Evolutionary conservation across 257 asterid species (phyloP), one percentile per base, ranked within the genome.

Genomic region (Capsicum baccatum): DNA sequence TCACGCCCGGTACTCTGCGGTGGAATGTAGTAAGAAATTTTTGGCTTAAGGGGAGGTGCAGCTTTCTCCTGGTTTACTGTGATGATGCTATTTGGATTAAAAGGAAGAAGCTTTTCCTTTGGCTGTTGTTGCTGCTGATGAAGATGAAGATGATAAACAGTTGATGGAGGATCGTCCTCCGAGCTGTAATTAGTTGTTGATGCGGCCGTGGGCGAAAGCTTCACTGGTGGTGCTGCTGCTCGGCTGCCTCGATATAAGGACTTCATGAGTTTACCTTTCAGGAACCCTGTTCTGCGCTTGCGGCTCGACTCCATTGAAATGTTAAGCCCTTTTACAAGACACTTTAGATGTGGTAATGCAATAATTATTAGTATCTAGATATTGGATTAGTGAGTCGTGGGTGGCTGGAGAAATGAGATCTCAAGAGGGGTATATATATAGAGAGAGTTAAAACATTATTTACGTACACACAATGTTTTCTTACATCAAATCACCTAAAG

Each of bases 211-310:
- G 33, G 33, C 33, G 2, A 26, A 1, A 89, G 83, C 85, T 84
- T 85, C 82, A 50, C 83, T 85, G 88, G 86, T 81, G 88, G 66
- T 56, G 85, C 85, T 66, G 78, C 0, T 16, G 21, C 19, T 66
- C 11, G 10, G 89, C n/a, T 88, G 89, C 44, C 88, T 6, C 88
- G 89, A 60, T 87, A 82, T 73, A 94, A 67, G 7, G 95, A 85
- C 90, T 79, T 87, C 42, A 90, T 84, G 21, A 91, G 88, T 88
- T 90, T 94, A 2, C 92, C 86, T 83, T 89, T 91, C 66, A 86
- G 68, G 80, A 89, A 90, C 63, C 87, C 91, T 73, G 64, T 14
- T 78, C 87, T 89, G 58, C 91, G 89, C 85, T 87, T 86, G 47
- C 94, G 85, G 74, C 26, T 88, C 37, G 92, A 67, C 52, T 90